Percentiles rank a stretch among this genome's conserved stretches.
Evolutionary conservation across 73 alveolate species (phyloP).

Genomic region (Blepharisma japonicum): DNA sequence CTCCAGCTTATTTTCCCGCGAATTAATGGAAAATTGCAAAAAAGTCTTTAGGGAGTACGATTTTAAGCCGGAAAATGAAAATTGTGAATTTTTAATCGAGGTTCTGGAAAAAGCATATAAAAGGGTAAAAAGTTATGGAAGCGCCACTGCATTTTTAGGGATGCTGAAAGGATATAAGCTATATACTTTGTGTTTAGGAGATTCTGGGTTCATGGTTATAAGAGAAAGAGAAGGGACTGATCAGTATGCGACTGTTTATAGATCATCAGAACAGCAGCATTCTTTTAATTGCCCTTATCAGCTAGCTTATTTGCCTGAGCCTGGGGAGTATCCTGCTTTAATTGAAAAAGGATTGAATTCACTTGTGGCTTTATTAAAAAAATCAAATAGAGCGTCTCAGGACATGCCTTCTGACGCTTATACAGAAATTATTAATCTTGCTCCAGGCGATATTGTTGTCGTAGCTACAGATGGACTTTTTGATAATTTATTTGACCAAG

Average conservation of each 20-base stretch:
- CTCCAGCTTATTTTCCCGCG: neutral
- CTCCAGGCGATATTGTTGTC: slow-evolving; percentile 54
- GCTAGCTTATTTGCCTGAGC: neutral
- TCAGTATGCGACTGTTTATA: neutral
- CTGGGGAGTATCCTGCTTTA: neutral
- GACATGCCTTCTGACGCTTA: slow-evolving; percentile 56
- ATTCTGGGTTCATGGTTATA: neutral
- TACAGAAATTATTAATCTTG: slow-evolving; percentile 39
- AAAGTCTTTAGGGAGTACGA: neutral
- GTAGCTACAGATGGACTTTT: slow-evolving; percentile 55
- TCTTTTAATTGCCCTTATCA: slow-evolving; percentile 9
- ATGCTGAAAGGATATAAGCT: neutral
- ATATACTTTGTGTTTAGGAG: neutral
- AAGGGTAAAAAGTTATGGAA: slow-evolving; percentile 1
- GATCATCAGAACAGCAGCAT: neutral
- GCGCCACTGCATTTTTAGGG: neutral
- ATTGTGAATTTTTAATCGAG: neutral
- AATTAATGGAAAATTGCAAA: neutral
- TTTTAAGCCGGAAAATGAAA: neutral
- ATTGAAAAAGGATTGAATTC: neutral
- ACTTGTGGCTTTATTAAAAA: neutral
- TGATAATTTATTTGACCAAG: slow-evolving; percentile 47
- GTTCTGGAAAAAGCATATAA: neutral
- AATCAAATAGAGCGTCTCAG: slow-evolving; percentile 30
- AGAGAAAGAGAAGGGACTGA: neutral